Evolutionary conservation across 768 basidiomycete species (phyloP).

Genomic region (Candolleomyces eurysporus): DNA sequence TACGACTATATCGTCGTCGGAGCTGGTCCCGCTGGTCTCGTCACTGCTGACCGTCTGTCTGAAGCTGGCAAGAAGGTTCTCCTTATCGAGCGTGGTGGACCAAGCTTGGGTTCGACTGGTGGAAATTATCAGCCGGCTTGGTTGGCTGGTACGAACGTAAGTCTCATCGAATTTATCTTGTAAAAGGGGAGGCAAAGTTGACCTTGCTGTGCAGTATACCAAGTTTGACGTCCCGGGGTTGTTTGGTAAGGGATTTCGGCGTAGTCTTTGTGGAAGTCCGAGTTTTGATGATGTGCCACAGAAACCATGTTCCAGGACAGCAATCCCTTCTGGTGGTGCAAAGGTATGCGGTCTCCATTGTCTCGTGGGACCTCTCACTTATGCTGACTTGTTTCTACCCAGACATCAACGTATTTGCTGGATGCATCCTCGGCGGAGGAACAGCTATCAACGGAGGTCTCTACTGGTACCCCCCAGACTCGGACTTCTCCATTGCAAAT

Average conservation of each 20-base stretch:
- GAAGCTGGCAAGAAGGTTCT: constrained; percentile 64
- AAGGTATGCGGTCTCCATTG: constrained; percentile 30
- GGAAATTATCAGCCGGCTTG: constrained; percentile 55
- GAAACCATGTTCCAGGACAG: constrained; percentile 63
- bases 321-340: constrained; percentile 65
- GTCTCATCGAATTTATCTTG: constrained; percentile 7
- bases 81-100: constrained; percentile 62
- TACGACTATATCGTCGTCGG: constrained; percentile 60
- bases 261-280: neutral
- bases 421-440: constrained; percentile 63
- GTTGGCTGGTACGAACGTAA: constrained; percentile 44
- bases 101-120: constrained; percentile 56
- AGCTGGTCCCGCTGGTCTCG: constrained; percentile 56
- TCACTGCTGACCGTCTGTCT: constrained; percentile 57
- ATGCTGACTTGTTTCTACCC: neutral
- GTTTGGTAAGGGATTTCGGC: constrained; percentile 34
- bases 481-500: constrained; percentile 46
- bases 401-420: constrained; percentile 63
- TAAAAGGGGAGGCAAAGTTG: neutral
- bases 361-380: neutral
- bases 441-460: constrained; percentile 62
- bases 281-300: constrained; percentile 10
- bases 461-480: constrained; percentile 50
- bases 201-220: constrained; percentile 40
- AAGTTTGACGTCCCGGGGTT: constrained; percentile 66